Base-by-base conservation (phyloP, 495 filamentous ascomycete genomes). In the Aspergillus taichungensis region DNA sequence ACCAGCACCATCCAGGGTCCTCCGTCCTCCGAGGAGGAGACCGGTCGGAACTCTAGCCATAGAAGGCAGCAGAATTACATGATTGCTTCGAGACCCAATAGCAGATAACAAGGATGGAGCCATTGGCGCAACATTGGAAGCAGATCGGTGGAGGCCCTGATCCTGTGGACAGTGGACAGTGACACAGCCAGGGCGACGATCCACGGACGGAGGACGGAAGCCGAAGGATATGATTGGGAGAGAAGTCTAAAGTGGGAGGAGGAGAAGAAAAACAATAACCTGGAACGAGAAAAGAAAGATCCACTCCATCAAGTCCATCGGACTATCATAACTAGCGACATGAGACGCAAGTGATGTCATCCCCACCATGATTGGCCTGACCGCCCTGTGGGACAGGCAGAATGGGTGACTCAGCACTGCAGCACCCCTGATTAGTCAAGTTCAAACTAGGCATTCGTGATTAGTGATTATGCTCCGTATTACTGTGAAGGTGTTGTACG, bases 21-120 rank as follows among this genome's bases (percentile, higher is more conserved):
- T 24, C 18, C 18, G 18, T 24, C 18, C 18, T 24, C 18, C 18
- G 18, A 13, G 42, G 42, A 31, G n/a, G 41, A 39, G 42, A 42
- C 45, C 29, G 37, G 31, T 45, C 42, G 42, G 33, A 33, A 39
- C 12, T 46, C 29, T 24, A 42, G 34, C 29, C 8, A 40, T 36
- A 24, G 40, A 43, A 57, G 54, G 54, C 50, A 53, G 47, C 50
- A 47, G 24, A 56, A 56, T 56, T 46, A 37, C 46, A 48, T 46
- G 45, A 44, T 47, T 46, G 28, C 10, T 40, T 10, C 32, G 32
- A 34, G 9, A 24, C 18, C 18, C 18, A 24, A 24, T n/a, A n/a
- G 18, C 18, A 24, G 18, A 24, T 4, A 24, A 24, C 18, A 24
- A 24, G 18, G 18, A 24, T 24, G 18, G 18, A 24, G 18, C 18